Conservation (phyloP, 2,329 filamentous ascomycete genomes). For the Epichloe aotearoae region DNA sequence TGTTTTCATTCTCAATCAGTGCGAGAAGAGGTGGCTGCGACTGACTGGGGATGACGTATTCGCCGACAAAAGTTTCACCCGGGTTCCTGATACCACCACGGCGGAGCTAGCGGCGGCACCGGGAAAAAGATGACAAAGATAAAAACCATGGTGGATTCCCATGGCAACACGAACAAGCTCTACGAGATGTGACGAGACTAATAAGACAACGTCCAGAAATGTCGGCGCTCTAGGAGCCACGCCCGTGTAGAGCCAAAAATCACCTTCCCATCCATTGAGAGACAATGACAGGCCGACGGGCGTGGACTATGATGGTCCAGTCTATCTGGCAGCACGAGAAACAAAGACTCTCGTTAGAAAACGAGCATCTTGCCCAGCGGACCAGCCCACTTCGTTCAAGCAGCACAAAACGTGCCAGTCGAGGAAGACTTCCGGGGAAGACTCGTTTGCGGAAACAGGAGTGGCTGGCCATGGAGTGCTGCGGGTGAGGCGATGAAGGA, state of each 20-base stretch:
- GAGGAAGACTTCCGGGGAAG: conserved; percentile 22
- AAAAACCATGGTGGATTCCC: too few relatives aligned
- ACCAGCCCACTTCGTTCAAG: conserved; percentile 23
- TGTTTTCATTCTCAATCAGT: too few relatives aligned
- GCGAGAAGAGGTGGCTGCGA: not conserved
- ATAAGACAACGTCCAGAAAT: conserved; percentile 12
- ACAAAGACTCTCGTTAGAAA: conserved; percentile 5
- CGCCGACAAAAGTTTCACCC: not conserved
- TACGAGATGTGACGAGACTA: too few relatives aligned
- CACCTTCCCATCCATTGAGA: conserved; percentile 1
- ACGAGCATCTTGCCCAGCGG: conserved; percentile 11
- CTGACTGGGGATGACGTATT: not conserved
- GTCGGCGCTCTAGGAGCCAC: conserved; percentile 39
- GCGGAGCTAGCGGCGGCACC: too few relatives aligned
- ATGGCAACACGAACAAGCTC: too few relatives aligned
- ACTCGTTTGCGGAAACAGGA: conserved; percentile 19
- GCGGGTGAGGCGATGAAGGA: conserved; percentile 5
- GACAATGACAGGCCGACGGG: conserved; percentile 19
- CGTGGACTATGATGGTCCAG: conserved; percentile 42
- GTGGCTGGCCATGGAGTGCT: conserved; percentile 19
- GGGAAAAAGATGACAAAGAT: too few relatives aligned
- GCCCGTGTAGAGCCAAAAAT: conserved; percentile 25
- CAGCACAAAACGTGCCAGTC: conserved; percentile 23
- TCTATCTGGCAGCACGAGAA: conserved; percentile 27
- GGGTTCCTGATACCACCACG: too few relatives aligned